Base-by-base conservation (phyloP, 2,329 filamentous ascomycete species). In the Chrysosporium keratinophilum region DNA sequence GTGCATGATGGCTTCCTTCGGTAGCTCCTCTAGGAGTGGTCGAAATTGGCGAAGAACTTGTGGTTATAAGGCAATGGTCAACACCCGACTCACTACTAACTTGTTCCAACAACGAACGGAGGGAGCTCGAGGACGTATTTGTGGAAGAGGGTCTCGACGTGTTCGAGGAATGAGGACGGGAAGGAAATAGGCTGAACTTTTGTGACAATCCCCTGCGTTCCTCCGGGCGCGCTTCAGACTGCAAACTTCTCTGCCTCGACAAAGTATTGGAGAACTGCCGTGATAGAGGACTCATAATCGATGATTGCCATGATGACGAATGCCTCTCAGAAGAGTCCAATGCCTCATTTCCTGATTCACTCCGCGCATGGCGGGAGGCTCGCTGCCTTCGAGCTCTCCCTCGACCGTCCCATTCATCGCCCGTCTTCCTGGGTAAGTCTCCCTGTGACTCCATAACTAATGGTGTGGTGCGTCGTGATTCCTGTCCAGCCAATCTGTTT, bases 121-220 rank as follows among this genome's bases (percentile, higher is more conserved):
- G 60, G 7, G 71, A 73, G 55, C 69, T 72, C 23, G 69, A 69
- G 15, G 71, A 72, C 5, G 69, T 71, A 48, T 69, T 69, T 37
- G 64, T 66, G 31, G 71, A 72, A 28, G 65, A 62, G 3, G 62
- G 62, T 44, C 64, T 60, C 7, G 70, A 70, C 35, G 65, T 60
- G 45, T 61, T 67, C 19, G 67, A 65, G 37, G 65, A 67, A 54
- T 68, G 63, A 42, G 69, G 58, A 34, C 58, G 54, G 40, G 55
- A 42, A 2, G 58, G 56, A 28, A 57, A 58, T 3, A 57, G 35
- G n/a, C 55, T 56, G 33, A 59, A 53, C 41, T 56, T 57, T 33
- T 60, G 57, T 11, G 57, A 49, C 28, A 60, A 51, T 17, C 52
- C 39, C 41, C 54, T 54, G 11, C 58, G 58, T 46, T 58, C 58